Base-by-base conservation (phyloP, 352 stramenopile genomes). In the Pelagophyceae sp. region DNA sequence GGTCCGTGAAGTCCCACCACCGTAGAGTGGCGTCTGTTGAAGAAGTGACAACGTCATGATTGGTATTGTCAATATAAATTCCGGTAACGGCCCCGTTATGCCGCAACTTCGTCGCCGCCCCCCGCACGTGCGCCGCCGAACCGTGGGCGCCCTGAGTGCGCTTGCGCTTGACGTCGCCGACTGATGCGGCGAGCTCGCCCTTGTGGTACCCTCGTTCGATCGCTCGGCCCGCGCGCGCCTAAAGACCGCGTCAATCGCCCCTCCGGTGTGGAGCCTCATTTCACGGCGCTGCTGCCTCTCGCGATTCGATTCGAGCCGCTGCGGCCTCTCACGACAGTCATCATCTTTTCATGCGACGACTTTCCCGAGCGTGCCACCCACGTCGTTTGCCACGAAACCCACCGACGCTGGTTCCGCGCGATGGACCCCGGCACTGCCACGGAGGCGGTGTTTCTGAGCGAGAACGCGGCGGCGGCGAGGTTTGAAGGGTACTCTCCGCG, bases 401-500 rank as follows among this genome's bases (percentile, higher is more conserved):
- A n/a, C n/a, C n/a, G n/a, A n/a, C n/a, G n/a, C n/a, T n/a, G n/a
- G n/a, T n/a, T n/a, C n/a, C n/a, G n/a, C 23, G 33, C 38, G 5
- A 74, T 37, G 20, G 67, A 31, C 35, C 67, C 67, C 15, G 67
- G 67, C 15, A 74, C 67, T 11, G 67, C 67, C 60, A 76, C 72
- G 23, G 77, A 75, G n/a, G 77, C 78, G 63, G 84, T 76, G 51
- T 77, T 76, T 29, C 32, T 90, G 20, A 31, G 17, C 11, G 2
- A 5, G 2, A n/a, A 2, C 15, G 35, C 35, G 35, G 67, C 67
- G 35, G 67, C 38, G 17, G 3, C 67, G 35, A 74, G 35, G 1
- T 11, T 35, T 1, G 67, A 17, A 17, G 93, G 93, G 82, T 91
- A 98, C 31, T 88, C 92, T 20, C 94, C 94, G 31, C 94, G 88